Base-by-base conservation (phyloP, 805 yeast genomes). In the Hanseniaspora occidentalis region DNA sequence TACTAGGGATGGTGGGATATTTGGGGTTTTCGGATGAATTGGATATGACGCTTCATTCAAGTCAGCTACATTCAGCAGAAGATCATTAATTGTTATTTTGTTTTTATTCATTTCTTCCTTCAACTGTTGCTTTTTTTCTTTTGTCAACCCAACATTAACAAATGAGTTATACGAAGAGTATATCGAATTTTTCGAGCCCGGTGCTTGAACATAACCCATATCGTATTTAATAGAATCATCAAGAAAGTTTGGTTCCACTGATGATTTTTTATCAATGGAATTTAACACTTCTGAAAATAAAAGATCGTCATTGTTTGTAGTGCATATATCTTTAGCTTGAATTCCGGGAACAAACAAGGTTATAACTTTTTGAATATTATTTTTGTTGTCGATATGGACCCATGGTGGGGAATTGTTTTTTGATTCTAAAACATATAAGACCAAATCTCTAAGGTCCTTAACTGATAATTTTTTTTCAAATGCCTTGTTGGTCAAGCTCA, bases 291-390 rank as follows among this genome's bases (percentile, higher is more conserved):
- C 44, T 4, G 35, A 35, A 35, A 41, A 41, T n/a, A 4, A 14
- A 16, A 13, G 37, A n/a, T n/a, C n/a, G n/a, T n/a, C n/a, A n/a
- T n/a, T n/a, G n/a, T n/a, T n/a, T n/a, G n/a, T n/a, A n/a, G n/a
- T n/a, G n/a, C n/a, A n/a, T 10, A 41, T 72, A 44, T 71, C 70
- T 3, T 56, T 49, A 2, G 63, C 54, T 11, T 66, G 61, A 10
- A 86, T 54, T 0, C 94, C 95, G 0, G 92, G 84, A 3, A 75
- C 70, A 39, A 77, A 61, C 3, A 83, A 56, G 19, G 75, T 60
- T 0, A 81, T 75, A 2, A 79, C 69, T 43, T 72, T 74, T n/a
- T 65, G 54, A 2, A 83, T 61, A 3, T 65, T 56, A 17, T 54
- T 49, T 37, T 72, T 60, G 46, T 79, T 77, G 2, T 51, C 59